Evolutionary conservation across 345 rosid genomes (phyloP), one percentile per base, ranked within the genome.

Genomic region (Aquilaria malaccensis): DNA sequence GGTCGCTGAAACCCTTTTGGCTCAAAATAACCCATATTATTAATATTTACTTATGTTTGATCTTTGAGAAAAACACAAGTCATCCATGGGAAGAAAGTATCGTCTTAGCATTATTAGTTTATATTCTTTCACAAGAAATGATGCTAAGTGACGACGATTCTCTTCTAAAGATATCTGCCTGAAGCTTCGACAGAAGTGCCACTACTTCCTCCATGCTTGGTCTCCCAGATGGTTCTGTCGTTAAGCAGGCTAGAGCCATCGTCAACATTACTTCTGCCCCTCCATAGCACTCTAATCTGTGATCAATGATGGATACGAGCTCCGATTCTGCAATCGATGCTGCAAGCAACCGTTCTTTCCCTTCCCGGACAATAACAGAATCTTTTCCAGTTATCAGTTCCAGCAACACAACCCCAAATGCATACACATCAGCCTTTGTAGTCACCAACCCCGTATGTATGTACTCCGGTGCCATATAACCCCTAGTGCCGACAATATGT

Each of bases 341-440:
- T 15, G 78, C 62, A 30, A 73, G 81, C 31, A 76, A 50, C n/a
- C 45, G 48, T 55, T 70, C 76, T 57, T 53, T 65, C 52, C 76
- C 74, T 13, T 70, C 70, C 59, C 55, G 70, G 43, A 52, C 22
- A 53, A 76, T 59, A 43, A 61, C 80, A 50, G 74, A 71, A 49
- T 72, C 70, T 61, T 68, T 79, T 56, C 80, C 80, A 0, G 86
- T 70, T 46, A 76, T 72, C 65, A 76, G 73, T 58, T 79, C 80
- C 67, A 76, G 46, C 58, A 81, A 56, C 30, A 79, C n/a, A 3
- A 79, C 71, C 13, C 83, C 86, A 33, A 76, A 72, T n/a, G 76
- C 81, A 55, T 76, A 72, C 22, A 74, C 80, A 51, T 81, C 85
- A 12, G 70, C 65, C 71, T 71, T 72, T 7, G 79, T 67, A 47